Conservation (phyloP, 768 basidiomycete genomes). For the Tremella mesenterica region DNA sequence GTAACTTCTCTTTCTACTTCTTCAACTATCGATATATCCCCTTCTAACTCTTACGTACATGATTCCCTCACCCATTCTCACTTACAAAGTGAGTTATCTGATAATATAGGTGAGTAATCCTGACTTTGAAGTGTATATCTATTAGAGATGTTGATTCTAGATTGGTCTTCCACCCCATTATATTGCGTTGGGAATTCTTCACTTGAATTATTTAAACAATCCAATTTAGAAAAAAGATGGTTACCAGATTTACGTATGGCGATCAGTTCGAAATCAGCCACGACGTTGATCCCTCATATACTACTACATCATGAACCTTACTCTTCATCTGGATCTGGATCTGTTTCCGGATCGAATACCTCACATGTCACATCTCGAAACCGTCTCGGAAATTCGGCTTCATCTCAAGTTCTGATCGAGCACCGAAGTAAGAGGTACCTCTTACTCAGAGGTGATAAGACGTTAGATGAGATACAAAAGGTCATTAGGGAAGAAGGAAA, state of each 20-base stretch:
- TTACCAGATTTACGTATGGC: background rate
- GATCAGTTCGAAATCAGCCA: background rate
- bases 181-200: slow-evolving; percentile 6
- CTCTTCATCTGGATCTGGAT: too few relatives aligned
- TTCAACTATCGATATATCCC: background rate
- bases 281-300: background rate
- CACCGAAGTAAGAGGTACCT: slow-evolving; percentile 1
- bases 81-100: too few relatives aligned
- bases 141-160: background rate
- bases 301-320: too few relatives aligned
- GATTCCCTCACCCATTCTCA: too few relatives aligned
- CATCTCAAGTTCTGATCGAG: too few relatives aligned
- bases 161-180: slow-evolving; percentile 3
- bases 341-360: background rate
- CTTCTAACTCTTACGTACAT: too few relatives aligned
- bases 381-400: too few relatives aligned
- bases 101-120: too few relatives aligned
- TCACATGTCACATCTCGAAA: too few relatives aligned
- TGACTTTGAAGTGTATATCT: background rate
- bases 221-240: background rate
- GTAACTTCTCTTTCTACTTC: background rate
- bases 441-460: slow-evolving; percentile 15
- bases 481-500: slow-evolving; percentile 2
- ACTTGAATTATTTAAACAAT: background rate
- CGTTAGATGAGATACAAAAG: slow-evolving; percentile 5